These are phyloP conservation scores for Silene uniflora DNA, from an alignment of 148 eudicot genomes.

Conservation along the genomic window DNA sequence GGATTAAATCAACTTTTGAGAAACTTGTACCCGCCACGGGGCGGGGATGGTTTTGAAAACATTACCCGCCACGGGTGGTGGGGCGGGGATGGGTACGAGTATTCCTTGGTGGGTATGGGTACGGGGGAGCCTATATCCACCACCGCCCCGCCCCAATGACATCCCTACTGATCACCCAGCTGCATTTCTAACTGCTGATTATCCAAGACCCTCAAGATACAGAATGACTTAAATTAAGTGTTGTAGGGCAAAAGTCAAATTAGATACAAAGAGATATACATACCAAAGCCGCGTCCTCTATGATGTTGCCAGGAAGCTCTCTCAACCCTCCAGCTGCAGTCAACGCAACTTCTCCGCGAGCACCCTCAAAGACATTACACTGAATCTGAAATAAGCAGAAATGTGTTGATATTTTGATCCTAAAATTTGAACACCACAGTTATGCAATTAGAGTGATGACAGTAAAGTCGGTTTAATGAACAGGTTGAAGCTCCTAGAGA, in stretches of 20 bases:
- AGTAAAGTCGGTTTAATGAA: background rate
- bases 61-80: too few species aligned
- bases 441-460: conserved; percentile 2
- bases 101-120: too few species aligned
- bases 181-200: background rate
- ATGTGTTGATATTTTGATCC: conserved; percentile 3
- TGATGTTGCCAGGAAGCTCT: conserved; percentile 64
- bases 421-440: background rate
- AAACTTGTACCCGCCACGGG: too few species aligned
- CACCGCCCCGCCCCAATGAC: too few species aligned
- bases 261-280: conserved; percentile 17
- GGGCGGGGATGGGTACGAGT: too few species aligned
- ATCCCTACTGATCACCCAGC: background rate
- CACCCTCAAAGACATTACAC: conserved; percentile 89
- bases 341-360: conserved; percentile 74
- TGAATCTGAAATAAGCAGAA: conserved; percentile 49
- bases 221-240: background rate
- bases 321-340: conserved; percentile 86
- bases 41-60: too few species aligned
- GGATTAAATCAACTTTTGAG: too few species aligned
- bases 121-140: too few species aligned
- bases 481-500: background rate
- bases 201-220: too few species aligned
- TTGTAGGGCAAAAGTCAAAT: background rate
- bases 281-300: conserved; percentile 89